Evolutionary conservation across 2,329 filamentous ascomycete genomes (phyloP).

Genomic region (Thelonectria rubi): DNA sequence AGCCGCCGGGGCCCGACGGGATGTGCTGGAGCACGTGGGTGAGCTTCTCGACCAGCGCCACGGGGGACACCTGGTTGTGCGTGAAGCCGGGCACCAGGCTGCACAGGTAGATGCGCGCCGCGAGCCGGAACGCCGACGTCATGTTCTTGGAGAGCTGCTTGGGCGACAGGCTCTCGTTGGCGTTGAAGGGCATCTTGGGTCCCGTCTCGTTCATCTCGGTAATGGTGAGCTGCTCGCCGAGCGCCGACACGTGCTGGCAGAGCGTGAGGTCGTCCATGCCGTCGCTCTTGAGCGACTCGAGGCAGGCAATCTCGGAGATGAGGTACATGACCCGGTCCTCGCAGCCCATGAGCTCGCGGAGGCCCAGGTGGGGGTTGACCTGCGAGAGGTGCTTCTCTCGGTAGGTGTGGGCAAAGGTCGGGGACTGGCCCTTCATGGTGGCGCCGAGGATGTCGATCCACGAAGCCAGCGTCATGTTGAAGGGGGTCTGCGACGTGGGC

Average conservation of each 20-base stretch:
- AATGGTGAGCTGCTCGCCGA: conserved; percentile 85
- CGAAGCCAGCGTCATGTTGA: conserved; percentile 92
- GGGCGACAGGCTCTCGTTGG: conserved; percentile 79
- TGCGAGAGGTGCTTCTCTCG: conserved; percentile 87
- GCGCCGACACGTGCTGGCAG: conserved; percentile 87
- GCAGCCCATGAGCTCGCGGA: conserved; percentile 95
- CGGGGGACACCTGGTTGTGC: conserved; percentile 75
- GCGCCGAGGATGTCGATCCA: conserved; percentile 98
- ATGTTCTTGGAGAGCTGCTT: conserved; percentile 89
- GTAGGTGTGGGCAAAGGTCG: conserved; percentile 93
- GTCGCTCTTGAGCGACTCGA: conserved; percentile 85
- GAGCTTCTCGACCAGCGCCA: conserved; percentile 81
- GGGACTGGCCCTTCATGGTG: conserved; percentile 87
- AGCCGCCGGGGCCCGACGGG: conserved; percentile 81
- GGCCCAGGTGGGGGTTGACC: conserved; percentile 69
- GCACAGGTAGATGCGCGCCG: conserved; percentile 96
- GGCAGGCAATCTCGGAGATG: conserved; percentile 95
- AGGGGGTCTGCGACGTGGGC: conserved; percentile 69
- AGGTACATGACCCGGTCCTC: conserved; percentile 98
- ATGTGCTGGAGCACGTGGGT: conserved; percentile 81
- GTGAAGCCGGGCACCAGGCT: conserved; percentile 90
- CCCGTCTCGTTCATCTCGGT: conserved; percentile 74
- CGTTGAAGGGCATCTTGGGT: conserved; percentile 69
- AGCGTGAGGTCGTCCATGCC: conserved; percentile 87
- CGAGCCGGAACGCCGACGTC: conserved; percentile 88